These are phyloP conservation scores for Termitomyces sp. DNA, from an alignment of 768 basidiomycete genomes.

Conservation along the genomic window DNA sequence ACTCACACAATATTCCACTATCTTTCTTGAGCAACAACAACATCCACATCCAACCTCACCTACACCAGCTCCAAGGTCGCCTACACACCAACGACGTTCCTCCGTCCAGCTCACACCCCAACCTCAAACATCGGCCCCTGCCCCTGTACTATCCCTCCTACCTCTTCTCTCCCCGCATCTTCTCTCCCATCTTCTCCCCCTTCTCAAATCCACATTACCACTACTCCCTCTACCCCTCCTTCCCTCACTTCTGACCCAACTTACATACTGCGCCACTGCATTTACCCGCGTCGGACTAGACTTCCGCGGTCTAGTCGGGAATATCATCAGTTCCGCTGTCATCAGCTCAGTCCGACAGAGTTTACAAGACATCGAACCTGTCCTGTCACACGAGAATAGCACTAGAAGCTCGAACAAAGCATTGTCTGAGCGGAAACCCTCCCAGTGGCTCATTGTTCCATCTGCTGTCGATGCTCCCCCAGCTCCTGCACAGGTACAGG, in stretches of 20 bases:
- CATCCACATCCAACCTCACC: slow-evolving; percentile 20
- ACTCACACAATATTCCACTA: slow-evolving; percentile 83
- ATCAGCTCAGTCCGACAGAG: slow-evolving; percentile 51
- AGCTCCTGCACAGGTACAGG: slow-evolving; percentile 19
- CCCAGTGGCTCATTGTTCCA: slow-evolving; percentile 47
- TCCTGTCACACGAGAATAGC: neutral
- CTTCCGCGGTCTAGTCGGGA: slow-evolving; percentile 67
- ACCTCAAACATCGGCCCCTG: neutral
- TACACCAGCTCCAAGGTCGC: slow-evolving; percentile 10
- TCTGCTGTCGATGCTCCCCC: slow-evolving; percentile 25
- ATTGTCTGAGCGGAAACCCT: slow-evolving; percentile 26
- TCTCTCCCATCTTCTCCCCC: slow-evolving; percentile 65
- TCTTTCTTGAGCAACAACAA: slow-evolving; percentile 69
- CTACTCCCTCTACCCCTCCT: slow-evolving; percentile 61
- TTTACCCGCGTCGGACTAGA: slow-evolving; percentile 92
- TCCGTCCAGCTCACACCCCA: slow-evolving; percentile 1
- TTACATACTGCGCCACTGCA: slow-evolving; percentile 90
- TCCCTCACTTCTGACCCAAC: slow-evolving; percentile 84
- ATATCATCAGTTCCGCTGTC: slow-evolving; percentile 67
- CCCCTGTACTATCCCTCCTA: slow-evolving; percentile 39
- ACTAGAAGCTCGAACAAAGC: neutral
- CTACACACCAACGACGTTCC: slow-evolving; percentile 3
- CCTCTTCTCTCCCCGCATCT: slow-evolving; percentile 48
- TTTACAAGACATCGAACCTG: slow-evolving; percentile 23
- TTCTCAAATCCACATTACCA: slow-evolving; percentile 59